Base-by-base conservation (phyloP, 2,329 filamentous ascomycete genomes). In the Mariannaea elegans region DNA sequence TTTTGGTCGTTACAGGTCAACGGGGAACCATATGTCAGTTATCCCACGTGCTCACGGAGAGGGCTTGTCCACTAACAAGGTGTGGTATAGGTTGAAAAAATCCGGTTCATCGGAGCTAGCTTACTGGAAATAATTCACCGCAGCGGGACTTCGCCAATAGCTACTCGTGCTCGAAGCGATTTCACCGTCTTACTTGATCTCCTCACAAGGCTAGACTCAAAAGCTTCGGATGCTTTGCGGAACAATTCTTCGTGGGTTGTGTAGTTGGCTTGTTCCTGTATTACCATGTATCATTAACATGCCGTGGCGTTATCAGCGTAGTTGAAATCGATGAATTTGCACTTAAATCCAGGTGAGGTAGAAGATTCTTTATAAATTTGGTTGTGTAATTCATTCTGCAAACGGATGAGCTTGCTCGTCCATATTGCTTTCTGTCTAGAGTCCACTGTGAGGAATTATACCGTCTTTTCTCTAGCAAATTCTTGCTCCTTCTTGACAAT, bases 1-100 rank as follows among this genome's bases (percentile, higher is more conserved):
- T 80, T 80, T 36, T 80, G 77, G 75, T 72, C 76, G 0, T 48
- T 79, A 23, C 74, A 78, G 29, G 72, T 76, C 3, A 79, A 79
- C 16, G 76, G 77, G 1, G 77, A 79, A 45, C 75, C 77, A 23
- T 75, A 76, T 47, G 77, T 78, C 42, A 68, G 76, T 67, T 1
- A 8, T 12, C 27, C 27, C 7, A 12, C 12, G 27, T 12, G 12
- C 38, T 42, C 4, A 12, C 3, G 4, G n/a, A 14, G 3, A 13
- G 4, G 13, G 3, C 27, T 7, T 31, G 12, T 31, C 27, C 27
- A 1, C 4, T 34, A 27, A 29, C 42, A 36, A 18, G 41, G 12
- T 48, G 39, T 38, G 29, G 24, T 8, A 23, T 23, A 78, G 76
- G 76, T 78, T 5, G 77, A 79, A 51, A 79, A 79, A 54, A 76